Conservation (phyloP, 2,329 filamentous ascomycete species). For the Coniochaeta sp. region DNA sequence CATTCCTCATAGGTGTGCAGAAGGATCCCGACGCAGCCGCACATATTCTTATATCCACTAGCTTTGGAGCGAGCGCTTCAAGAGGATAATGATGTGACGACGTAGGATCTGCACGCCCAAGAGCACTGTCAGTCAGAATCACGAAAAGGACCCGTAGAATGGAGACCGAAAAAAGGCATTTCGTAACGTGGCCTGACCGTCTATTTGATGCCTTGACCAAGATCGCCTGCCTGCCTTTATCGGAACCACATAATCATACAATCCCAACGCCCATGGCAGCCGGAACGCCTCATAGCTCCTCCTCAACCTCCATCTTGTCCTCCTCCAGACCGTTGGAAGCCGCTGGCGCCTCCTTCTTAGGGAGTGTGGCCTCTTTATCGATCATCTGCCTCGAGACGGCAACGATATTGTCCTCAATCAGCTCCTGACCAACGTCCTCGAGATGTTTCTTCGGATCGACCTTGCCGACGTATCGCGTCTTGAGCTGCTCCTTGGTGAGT, state of each 20-base stretch:
- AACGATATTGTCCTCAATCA: constrained; percentile 99
- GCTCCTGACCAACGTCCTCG: constrained; percentile 89
- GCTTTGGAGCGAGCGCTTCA: too few species aligned
- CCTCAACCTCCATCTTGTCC: constrained; percentile 65
- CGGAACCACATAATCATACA: constrained; percentile 15
- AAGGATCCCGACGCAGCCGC: too few species aligned
- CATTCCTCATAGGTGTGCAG: too few species aligned
- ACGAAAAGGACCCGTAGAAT: not conserved
- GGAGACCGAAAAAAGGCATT: not conserved
- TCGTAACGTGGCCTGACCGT: constrained; percentile 10
- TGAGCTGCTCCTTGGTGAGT: constrained; percentile 91
- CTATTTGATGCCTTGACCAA: constrained; percentile 8
- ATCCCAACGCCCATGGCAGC: constrained; percentile 1
- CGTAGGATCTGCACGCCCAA: too few species aligned
- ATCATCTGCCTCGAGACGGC: constrained; percentile 99
- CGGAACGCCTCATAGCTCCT: constrained; percentile 29
- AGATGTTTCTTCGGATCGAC: constrained; percentile 99
- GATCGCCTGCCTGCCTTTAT: constrained; percentile 6
- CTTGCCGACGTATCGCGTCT: constrained; percentile 98
- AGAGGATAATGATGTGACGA: too few species aligned
- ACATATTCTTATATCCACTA: too few species aligned
- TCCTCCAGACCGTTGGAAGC: constrained; percentile 42
- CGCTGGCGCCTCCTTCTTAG: constrained; percentile 54
- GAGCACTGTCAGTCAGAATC: not conserved
- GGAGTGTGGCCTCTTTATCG: constrained; percentile 94